Percentiles rank a stretch among this genome's conserved stretches.
Conservation (phyloP, 768 basidiomycete genomes). For the Ramaria sp. region DNA sequence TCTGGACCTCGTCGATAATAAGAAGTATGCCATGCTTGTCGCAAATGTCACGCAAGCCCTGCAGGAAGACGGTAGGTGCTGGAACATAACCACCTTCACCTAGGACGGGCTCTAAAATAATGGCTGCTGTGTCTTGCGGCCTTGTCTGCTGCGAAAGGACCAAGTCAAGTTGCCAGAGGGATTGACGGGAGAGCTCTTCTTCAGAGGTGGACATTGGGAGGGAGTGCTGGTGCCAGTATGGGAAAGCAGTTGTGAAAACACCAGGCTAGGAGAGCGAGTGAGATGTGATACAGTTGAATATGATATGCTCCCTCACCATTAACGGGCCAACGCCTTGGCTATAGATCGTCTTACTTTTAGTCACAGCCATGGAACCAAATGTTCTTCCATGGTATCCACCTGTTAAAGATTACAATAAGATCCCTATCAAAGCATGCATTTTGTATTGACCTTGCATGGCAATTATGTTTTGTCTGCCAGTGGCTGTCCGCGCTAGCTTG, state of each 20-base stretch:
- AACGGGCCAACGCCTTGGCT: slow-evolving; percentile 67
- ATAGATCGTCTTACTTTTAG: slow-evolving; percentile 90
- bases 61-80: slow-evolving; percentile 69
- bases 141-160: slow-evolving; percentile 70
- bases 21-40: slow-evolving; percentile 79
- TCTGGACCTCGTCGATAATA: slow-evolving; percentile 82
- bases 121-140: slow-evolving; percentile 84
- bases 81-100: slow-evolving; percentile 96
- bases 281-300: not conserved
- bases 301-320: slow-evolving; percentile 46
- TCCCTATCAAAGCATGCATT: not conserved
- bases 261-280: slow-evolving; percentile 47
- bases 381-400: slow-evolving; percentile 89
- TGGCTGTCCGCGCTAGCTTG: slow-evolving; percentile 75
- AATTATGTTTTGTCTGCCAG: slow-evolving; percentile 81
- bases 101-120: slow-evolving; percentile 85
- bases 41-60: slow-evolving; percentile 74
- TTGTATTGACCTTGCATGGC: slow-evolving; percentile 63
- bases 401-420: slow-evolving; percentile 15
- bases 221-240: slow-evolving; percentile 86
- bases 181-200: slow-evolving; percentile 46
- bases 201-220: slow-evolving; percentile 43
- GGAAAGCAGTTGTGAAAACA: slow-evolving; percentile 72
- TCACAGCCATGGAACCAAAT: slow-evolving; percentile 86
- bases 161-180: slow-evolving; percentile 75